Conservation (phyloP, 768 basidiomycete species). For the Podaxis pistillaris region DNA sequence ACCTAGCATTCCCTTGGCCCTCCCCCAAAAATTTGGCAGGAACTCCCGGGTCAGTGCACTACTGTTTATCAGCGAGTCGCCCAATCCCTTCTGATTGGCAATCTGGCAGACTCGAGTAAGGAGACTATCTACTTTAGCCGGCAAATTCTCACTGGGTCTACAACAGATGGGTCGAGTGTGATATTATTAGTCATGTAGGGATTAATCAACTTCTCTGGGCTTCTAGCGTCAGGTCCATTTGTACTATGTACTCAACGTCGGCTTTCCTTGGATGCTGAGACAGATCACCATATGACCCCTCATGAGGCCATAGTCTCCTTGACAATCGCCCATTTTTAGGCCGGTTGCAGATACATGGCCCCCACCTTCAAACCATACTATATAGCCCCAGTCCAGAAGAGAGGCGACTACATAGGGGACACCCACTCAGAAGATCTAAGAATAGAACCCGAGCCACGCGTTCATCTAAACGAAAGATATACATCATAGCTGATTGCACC, state of each 20-base stretch:
- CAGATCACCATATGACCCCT: neutral
- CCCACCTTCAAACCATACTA: neutral
- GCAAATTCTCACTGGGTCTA: neutral
- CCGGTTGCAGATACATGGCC: neutral
- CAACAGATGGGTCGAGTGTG: neutral
- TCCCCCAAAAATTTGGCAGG: neutral
- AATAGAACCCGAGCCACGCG: constrained; percentile 1
- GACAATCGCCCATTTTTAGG: neutral
- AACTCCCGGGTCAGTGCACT: neutral
- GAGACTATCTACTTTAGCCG: neutral
- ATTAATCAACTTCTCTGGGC: neutral
- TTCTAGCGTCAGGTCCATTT: neutral
- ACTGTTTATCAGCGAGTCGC: neutral
- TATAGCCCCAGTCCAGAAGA: neutral
- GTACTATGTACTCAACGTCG: neutral
- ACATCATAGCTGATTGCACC: constrained; percentile 9
- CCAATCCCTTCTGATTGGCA: neutral
- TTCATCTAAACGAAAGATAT: neutral
- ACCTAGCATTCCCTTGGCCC: neutral
- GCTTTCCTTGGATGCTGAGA: neutral
- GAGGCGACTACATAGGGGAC: neutral
- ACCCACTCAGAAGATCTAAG: neutral
- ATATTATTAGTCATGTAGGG: neutral
- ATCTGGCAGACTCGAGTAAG: constrained; percentile 8
- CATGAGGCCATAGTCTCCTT: neutral